Evolutionary conservation across 345 rosid species (phyloP), one percentile per base, ranked within the genome.

Genomic region (Lepidium aucheri): DNA sequence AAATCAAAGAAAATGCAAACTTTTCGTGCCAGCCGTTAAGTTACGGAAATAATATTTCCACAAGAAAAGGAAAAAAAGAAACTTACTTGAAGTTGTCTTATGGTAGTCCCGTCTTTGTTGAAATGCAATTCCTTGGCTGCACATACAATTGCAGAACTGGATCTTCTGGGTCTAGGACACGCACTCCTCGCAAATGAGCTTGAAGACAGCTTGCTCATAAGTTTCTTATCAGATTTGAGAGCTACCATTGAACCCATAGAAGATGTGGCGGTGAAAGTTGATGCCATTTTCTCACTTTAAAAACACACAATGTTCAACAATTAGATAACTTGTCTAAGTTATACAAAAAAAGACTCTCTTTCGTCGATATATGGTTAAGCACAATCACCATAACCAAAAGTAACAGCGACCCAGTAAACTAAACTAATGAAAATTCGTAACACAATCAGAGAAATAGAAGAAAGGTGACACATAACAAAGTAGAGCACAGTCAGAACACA

Each of bases 101-200:
- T 85, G 20, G 99, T 85, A 9, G 92, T 73, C 3, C 99, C 99
- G 43, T 95, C 99, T 79, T 81, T 90, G 80, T 90, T 94, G 81
- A 94, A 95, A 79, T 91, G 86, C 77, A 95, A 72, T 43, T 95
- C 96, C 78, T 95, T 95, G 28, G 99, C 96, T 40, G 96, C 97
- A 71, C 53, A 83, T 9, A 91, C 73, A 79, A 77, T 85, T 12
- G 85, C 80, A 9, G 81, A 58, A 5, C 78, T 70, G 12, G 88
- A 55, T 66, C 77, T 86, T 9, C 80, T 76, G 7, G 63, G 70
- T 24, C 81, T 60, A 9, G 81, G 78, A 28, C 75, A 81, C 32
- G 75, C 81, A 57, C 57, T 81, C 64, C 82, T 76, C 33, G 80
- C 82, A 26, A 94, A 82, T 3, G 92, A 60, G 72, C 65, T 68